Evolutionary conservation across 108 stramenopile genomes (phyloP), one percentile per base, ranked within the genome.

Genomic region (Cylindrotheca closterium): DNA sequence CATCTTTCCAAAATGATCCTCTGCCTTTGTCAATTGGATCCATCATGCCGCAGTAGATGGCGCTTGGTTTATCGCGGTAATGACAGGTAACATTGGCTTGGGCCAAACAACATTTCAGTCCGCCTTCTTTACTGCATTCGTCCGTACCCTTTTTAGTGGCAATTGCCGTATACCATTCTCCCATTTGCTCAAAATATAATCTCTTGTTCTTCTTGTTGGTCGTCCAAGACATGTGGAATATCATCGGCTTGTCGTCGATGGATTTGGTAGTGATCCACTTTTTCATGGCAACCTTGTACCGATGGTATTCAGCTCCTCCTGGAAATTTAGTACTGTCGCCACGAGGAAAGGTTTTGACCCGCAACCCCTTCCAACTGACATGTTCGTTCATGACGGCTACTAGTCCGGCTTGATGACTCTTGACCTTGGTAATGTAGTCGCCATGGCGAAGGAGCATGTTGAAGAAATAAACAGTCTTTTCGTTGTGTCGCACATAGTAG

Each of bases 41-140:
- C 42, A 60, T 68, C 33, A 84, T 84, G 1, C 33, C 66, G 63
- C 92, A 93, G 0, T 88, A 85, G 2, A 79, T 65, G 51, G 80
- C 83, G 52, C 80, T 82, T 19, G 92, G 85, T 68, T 88, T 90
- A 61, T 93, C 92, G 24, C 84, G 79, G 50, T 78, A 93, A 47
- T 90, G 83, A 71, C 92, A 93, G 7, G 42, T 59, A 34, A 93
- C 49, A 1, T 75, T 52, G 0, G 92, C 82, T 63, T 90, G 78
- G 10, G 78, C 62, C 4, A 79, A 71, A 67, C 92, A 93, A 57
- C 92, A 93, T 22, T 33, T 49, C 51, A 10, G 57, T 58, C 63
- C 29, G 29, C 31, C 30, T 31, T 51, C 12, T 5, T 22, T 47
- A 29, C 3, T 63, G 4, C 28, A 1, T 50, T 33, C 30, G 24